phyloP scores from a whole-genome alignment of 2,329 filamentous ascomycete species.

The Fusarium secorum region DNA sequence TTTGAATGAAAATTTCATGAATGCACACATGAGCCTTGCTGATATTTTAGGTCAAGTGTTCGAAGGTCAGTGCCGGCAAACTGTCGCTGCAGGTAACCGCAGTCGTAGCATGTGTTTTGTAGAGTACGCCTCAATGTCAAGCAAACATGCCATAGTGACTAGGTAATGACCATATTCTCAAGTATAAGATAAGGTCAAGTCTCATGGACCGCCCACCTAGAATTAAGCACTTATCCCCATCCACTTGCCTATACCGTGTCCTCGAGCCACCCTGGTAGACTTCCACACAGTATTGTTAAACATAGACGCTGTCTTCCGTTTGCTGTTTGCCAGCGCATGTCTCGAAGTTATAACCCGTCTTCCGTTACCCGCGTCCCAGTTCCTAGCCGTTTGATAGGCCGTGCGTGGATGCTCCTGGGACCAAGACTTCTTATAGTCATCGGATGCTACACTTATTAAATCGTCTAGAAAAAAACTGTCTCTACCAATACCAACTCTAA shows the following conservation, averaged over 20 bases:
- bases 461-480: not conserved
- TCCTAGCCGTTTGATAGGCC: conserved; percentile 12
- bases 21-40: not conserved
- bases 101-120: conserved; percentile 6
- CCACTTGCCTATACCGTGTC: not conserved
- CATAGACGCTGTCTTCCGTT: conserved; percentile 3
- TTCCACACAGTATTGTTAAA: not conserved
- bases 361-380: conserved; percentile 28
- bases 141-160: conserved; percentile 7
- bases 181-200: not conserved
- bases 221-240: not conserved
- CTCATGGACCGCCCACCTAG: not conserved
- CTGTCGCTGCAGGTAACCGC: conserved; percentile 32
- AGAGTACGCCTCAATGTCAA: not conserved
- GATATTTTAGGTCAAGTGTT: not conserved
- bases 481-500: not conserved
- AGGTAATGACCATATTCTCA: not conserved
- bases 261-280: not conserved
- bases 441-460: not conserved
- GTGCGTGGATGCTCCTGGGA: not conserved
- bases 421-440: conserved; percentile 6
- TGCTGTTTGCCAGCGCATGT: conserved; percentile 25
- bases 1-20: conserved; percentile 16
- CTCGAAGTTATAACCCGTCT: conserved; percentile 28
- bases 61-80: conserved; percentile 27